Evolutionary conservation across 2,329 filamentous ascomycete species (phyloP), one percentile per base, ranked within the genome.

Genomic region (Monilinia laxa): DNA sequence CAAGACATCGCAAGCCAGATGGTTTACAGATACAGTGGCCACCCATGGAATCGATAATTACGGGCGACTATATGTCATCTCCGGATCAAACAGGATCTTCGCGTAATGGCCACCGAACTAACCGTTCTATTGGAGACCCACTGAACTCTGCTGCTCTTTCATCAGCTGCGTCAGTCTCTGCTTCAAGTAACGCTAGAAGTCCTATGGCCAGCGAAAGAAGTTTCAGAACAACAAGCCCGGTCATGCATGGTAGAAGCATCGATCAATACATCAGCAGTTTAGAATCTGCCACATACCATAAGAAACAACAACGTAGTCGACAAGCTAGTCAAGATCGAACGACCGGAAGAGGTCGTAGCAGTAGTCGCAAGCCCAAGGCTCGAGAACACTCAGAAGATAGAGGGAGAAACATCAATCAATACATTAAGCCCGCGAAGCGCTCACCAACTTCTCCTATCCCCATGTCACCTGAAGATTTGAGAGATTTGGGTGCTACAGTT

Each of bases 361-460:
- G 79, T 71, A 82, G 82, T 60, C 79, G 81, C 31, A 83, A 83
- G 71, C 75, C 80, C 40, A 78, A 78, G 68, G 80, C 82, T 14
- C 83, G 88, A 28, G 89, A 91, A 23, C 77, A 78, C 14, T 92
- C 91, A 0, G 85, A 89, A 70, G 89, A 90, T 53, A 87, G 91
- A 67, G 91, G 90, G 25, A 85, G 91, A 69, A 84, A 83, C 31
- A 83, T 85, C 55, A 85, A 89, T 28, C 64, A 66, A 62, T 66
- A 66, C 45, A 92, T 90, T 69, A 90, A 87, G 74, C 86, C 90
- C 23, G 86, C 88, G 16, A 96, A 97, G 78, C 85, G 91, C 28
- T 97, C 94, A 1, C 94, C 94, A 0, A 96, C 92, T 2, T 97
- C 94, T 0, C 94, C 94, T 0, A 85, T 97, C 2, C 92, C 93